Evolutionary conservation across 805 yeast genomes (phyloP), one percentile per base, ranked within the genome.

Genomic region (Metschnikowia colocasiae): DNA sequence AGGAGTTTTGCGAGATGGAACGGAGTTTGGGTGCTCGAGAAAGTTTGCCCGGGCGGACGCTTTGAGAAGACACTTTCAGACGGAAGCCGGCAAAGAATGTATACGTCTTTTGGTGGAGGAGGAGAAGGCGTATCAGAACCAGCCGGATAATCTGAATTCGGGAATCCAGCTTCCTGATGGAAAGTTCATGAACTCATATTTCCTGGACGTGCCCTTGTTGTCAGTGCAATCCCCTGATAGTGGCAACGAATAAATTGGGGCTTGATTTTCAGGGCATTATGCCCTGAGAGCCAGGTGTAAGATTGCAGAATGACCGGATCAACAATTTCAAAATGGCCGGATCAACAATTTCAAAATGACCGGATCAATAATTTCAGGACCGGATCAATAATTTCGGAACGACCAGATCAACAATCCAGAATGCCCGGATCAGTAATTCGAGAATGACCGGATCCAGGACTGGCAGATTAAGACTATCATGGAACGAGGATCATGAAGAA

Each of bases 1-100:
- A 51, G 95, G 95, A 1, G 59, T 67, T 3, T 64, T 85, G 47
- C 75, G 78, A 50, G 78, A 79, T 57, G 85, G 58, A 2, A 55
- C 65, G n/a, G 69, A 69, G 8, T 72, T 70, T 47, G 77, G 77
- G 1, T 73, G 77, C 59, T 76, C 76, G 1, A 58, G 76, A 30
- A 65, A 69, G 47, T 73, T 73, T 59, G 77, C 77, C 6, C 59
- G 77, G 13, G 76, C 77, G 1, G 77, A 73, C 52, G 77, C 77
- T 10, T 59, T 73, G 40, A 57, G 76, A 26, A 53, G 77, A 35
- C 77, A 73, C 48, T 73, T 73, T 54, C 76, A 73, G 52, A 73
- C 77, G 2, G 77, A 72, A 49, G 68, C 72, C n/a, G 76, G 77
- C 4, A 68, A 69, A 49, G 69, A 63, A 30, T 73, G 77, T 61